A percentile compares a stretch with the other conserved stretches of the same genome.
Evolutionary conservation across 2,329 filamentous ascomycete species (phyloP).

Genomic region (Neopestalotiopsis sp.): DNA sequence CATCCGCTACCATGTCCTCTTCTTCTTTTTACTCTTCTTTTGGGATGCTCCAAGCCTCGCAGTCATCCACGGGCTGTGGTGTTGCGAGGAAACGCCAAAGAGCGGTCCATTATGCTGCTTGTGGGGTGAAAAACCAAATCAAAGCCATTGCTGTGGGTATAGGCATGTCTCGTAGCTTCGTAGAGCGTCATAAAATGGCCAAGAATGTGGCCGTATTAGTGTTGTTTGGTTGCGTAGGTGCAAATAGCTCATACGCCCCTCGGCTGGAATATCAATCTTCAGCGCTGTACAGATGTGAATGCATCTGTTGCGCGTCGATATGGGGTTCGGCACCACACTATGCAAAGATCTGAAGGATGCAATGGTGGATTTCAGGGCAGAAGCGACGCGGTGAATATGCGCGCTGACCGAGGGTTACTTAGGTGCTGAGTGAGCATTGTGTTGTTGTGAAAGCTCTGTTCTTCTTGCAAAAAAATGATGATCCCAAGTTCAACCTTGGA

Average conservation of each 20-base stretch:
- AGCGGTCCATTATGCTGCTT: neutral
- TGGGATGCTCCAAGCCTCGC: neutral
- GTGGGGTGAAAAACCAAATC: neutral
- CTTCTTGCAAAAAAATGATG: neutral
- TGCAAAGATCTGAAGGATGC: neutral
- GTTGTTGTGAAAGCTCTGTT: neutral
- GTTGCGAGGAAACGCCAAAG: constrained; percentile 12
- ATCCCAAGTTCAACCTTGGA: constrained; percentile 25
- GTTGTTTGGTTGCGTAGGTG: constrained; percentile 11
- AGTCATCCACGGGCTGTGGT: neutral
- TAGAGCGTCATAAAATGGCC: constrained; percentile 32
- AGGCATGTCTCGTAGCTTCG: constrained; percentile 31
- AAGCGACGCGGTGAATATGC: neutral
- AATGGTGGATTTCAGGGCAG: neutral
- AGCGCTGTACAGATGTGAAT: neutral
- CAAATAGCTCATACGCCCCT: constrained; percentile 14
- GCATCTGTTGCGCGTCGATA: neutral
- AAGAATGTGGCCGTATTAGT: constrained; percentile 23
- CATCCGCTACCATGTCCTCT: neutral
- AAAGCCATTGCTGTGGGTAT: constrained; percentile 15
- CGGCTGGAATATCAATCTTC: neutral
- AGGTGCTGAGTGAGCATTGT: too few species aligned
- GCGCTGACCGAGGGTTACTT: neutral
- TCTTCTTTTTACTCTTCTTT: neutral
- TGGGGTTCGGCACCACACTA: neutral